A percentile compares a stretch with the other conserved stretches of the same genome.
Conservation (phyloP, 2,329 filamentous ascomycete genomes). For the Fusarium xylarioides region DNA sequence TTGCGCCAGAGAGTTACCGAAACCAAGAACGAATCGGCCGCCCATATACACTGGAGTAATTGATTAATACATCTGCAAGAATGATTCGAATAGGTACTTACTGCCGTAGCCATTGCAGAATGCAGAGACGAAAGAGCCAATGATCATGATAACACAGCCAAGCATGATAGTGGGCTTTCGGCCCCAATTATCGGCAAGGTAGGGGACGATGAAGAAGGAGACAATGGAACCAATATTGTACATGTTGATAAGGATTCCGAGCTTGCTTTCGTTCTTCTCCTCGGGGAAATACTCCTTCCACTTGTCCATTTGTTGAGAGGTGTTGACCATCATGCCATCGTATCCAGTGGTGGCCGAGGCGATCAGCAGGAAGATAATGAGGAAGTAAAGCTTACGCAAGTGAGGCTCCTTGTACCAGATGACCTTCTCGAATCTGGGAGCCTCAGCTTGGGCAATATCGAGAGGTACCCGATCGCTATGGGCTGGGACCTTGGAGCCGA, state of each 20-base stretch:
- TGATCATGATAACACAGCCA: constrained; percentile 58
- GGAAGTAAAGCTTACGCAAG: constrained; percentile 64
- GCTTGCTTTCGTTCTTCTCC: constrained; percentile 50
- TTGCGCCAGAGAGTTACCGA: constrained; percentile 72
- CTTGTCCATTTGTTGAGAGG: constrained; percentile 64
- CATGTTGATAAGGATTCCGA: constrained; percentile 62
- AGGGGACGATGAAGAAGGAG: constrained; percentile 58
- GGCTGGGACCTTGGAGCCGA: constrained; percentile 34
- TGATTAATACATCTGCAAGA: not conserved
- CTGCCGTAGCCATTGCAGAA: constrained; percentile 56
- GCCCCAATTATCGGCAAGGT: constrained; percentile 55
- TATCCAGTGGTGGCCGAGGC: constrained; percentile 70
- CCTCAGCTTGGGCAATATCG: constrained; percentile 54
- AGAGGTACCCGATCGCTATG: constrained; percentile 30
- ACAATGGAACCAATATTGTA: constrained; percentile 61
- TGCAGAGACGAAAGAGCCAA: constrained; percentile 54
- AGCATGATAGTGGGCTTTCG: constrained; percentile 54
- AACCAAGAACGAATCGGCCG: constrained; percentile 61
- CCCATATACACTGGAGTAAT: constrained; percentile 48
- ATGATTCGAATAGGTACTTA: constrained; percentile 38
- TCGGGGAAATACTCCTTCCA: constrained; percentile 63
- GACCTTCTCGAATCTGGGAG: constrained; percentile 63
- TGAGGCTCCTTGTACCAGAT: constrained; percentile 66
- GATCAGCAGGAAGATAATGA: constrained; percentile 63
- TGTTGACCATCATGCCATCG: constrained; percentile 69